Evolutionary conservation across 176 grass and related monocot species (phyloP), one percentile per base, ranked within the genome.

Genomic region (Elaeis guineensis): DNA sequence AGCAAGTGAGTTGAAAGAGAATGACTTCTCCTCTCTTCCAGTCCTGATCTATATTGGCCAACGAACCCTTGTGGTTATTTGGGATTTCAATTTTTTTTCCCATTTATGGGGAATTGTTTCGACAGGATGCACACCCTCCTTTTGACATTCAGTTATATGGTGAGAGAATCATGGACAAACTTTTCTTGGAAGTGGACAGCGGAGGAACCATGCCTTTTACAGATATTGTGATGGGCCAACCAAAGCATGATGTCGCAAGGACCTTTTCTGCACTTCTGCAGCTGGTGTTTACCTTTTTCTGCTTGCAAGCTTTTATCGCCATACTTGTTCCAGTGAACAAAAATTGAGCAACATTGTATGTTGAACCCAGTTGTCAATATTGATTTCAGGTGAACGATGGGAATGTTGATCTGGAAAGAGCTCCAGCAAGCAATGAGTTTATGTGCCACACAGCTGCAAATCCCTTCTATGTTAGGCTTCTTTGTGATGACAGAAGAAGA

Each of bases 231-330:
- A 57, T 48, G 29, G 76, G 73, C 55, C 86, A 62, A 73, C 67
- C 78, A 18, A 92, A 92, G 70, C 84, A 86, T 8, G 84, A 98
- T 73, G 82, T 86, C 74, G 84, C 93, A 26, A 84, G 93, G 61
- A 85, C 84, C 39, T 98, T 98, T 82, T 98, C 87, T 78, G 93
- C 93, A n/a, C 84, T 98, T 66, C 84, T 98, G 30, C 93, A 98
- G 78, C 76, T 98, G 93, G 93, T 98, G 85, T 61, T 25, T 17
- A 21, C 55, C 25, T 55, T 6, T 21, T 21, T 17, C 52, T 56
- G 4, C 39, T 35, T 55, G 35, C 35, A 44, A 11, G 35, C 35
- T 44, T 44, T 2, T 44, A 44, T 0, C 12, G 35, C 5, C 5
- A 6, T 11, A 12, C 35, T 44, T 44, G 35, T 44, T 44, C 35